Evolutionary conservation across 768 basidiomycete species (phyloP).

Genomic region (Obba rivulosa): DNA sequence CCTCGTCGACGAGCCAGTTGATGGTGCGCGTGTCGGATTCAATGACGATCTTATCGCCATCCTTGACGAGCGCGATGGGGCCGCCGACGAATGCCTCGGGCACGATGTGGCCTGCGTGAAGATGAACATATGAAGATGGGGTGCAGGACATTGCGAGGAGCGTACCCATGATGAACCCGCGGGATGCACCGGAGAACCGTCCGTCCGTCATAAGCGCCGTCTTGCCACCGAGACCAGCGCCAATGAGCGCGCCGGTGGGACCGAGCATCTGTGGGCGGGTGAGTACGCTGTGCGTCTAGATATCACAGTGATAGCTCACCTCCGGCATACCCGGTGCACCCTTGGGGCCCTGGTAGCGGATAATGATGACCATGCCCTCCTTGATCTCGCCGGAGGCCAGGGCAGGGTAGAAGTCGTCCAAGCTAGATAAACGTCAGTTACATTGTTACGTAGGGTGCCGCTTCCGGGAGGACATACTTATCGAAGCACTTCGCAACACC

Average conservation of each 20-base stretch:
- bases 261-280: constrained; percentile 37
- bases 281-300: not conserved
- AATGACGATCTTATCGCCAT: constrained; percentile 76
- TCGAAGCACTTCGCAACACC: constrained; percentile 78
- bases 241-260: constrained; percentile 81
- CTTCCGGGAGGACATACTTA: constrained; percentile 32
- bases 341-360: constrained; percentile 87
- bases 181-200: constrained; percentile 80
- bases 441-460: not conserved
- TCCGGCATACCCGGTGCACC: constrained; percentile 94
- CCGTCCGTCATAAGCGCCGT: constrained; percentile 87
- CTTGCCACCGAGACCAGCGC: constrained; percentile 72
- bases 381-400: constrained; percentile 72
- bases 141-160: not conserved
- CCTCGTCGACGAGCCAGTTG: constrained; percentile 68
- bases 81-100: constrained; percentile 74
- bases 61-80: constrained; percentile 81
- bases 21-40: constrained; percentile 63
- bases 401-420: constrained; percentile 67
- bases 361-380: constrained; percentile 69
- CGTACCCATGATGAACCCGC: constrained; percentile 56
- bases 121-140: not conserved
- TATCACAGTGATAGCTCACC: constrained; percentile 25
- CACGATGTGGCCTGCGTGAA: constrained; percentile 48
- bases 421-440: constrained; percentile 28